Evolutionary conservation across 331 rosid species (phyloP).

Genomic region (Acacia pycnantha): DNA sequence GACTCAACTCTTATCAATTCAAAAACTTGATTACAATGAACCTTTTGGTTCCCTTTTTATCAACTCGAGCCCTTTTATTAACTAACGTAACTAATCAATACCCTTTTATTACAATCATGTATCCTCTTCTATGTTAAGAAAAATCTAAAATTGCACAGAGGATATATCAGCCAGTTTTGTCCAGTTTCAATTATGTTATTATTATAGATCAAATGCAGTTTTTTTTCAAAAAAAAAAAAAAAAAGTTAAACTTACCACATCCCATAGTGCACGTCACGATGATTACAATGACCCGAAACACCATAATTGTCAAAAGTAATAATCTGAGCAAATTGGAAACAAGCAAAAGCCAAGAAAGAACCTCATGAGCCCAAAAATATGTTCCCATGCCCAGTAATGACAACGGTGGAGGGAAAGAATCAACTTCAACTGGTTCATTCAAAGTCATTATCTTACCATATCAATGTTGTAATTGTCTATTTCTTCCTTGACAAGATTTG

Average conservation of each 20-base stretch:
- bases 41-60: background rate
- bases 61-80: background rate
- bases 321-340: conserved; percentile 47
- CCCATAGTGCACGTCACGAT: conserved; percentile 75
- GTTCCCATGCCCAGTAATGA: conserved; percentile 11
- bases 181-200: background rate
- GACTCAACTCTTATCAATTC: background rate
- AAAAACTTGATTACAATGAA: background rate
- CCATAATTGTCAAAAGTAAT: conserved; percentile 83
- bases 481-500: conserved; percentile 57
- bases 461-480: conserved; percentile 50
- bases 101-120: background rate
- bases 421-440: background rate
- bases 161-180: background rate
- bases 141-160: conserved; percentile 3
- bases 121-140: conserved; percentile 10
- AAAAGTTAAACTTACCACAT: conserved; percentile 67
- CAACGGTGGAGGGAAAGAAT: background rate
- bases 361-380: background rate
- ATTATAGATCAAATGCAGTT: conserved; percentile 14
- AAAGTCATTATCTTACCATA: conserved; percentile 50
- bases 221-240: background rate
- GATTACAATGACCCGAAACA: conserved; percentile 95
- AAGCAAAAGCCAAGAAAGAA: conserved; percentile 16
- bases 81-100: background rate